A percentile compares a stretch with the other conserved stretches of the same genome.
Conservation (phyloP, 805 yeast species). For the Geotrichum ghanense region DNA sequence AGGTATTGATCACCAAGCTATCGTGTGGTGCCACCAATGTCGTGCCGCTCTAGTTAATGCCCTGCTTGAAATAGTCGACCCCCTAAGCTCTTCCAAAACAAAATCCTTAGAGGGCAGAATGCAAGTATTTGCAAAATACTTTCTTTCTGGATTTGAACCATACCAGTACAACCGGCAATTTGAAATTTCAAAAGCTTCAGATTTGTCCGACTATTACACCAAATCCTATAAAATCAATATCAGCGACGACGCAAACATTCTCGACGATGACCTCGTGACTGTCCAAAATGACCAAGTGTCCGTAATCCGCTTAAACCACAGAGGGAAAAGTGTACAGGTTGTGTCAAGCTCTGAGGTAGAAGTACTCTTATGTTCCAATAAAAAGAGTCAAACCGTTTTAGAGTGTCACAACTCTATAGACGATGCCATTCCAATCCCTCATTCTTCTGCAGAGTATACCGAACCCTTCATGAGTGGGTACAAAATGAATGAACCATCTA, state of each 20-base stretch:
- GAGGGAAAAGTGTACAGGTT: slow-evolving; percentile 3
- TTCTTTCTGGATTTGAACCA: slow-evolving; percentile 26
- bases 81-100: slow-evolving; percentile 19
- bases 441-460: slow-evolving; percentile 13
- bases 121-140: slow-evolving; percentile 35
- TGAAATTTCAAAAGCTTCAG: background rate
- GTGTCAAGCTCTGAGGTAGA: slow-evolving; percentile 3
- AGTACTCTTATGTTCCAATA: slow-evolving; percentile 17
- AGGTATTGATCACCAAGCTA: slow-evolving; percentile 81
- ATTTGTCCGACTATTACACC: background rate
- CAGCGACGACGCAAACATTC: slow-evolving; percentile 8
- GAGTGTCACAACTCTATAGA: slow-evolving; percentile 32
- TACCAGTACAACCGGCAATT: background rate
- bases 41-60: slow-evolving; percentile 47
- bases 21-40: slow-evolving; percentile 88
- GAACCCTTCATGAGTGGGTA: background rate
- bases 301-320: slow-evolving; percentile 10
- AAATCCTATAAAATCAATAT: background rate
- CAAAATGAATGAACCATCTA: slow-evolving; percentile 19
- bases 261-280: slow-evolving; percentile 10
- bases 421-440: slow-evolving; percentile 36
- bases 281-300: slow-evolving; percentile 3
- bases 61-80: slow-evolving; percentile 40
- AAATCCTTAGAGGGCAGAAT: slow-evolving; percentile 43
- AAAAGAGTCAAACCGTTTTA: slow-evolving; percentile 4